Evolutionary conservation across 2,329 filamentous ascomycete genomes (phyloP).

Genomic region (Aureobasidium zeae): DNA sequence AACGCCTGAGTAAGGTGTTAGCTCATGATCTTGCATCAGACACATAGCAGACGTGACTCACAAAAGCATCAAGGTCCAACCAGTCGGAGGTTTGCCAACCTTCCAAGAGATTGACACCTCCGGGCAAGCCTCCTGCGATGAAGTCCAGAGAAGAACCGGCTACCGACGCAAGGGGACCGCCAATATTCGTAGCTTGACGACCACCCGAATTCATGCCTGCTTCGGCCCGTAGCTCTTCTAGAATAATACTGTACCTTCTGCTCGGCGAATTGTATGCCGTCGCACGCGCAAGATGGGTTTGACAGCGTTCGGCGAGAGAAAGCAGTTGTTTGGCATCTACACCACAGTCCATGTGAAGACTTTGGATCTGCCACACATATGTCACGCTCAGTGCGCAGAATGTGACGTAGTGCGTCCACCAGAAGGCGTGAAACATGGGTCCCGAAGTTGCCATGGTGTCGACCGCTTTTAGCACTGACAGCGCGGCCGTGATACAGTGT

Average conservation of each 20-base stretch:
- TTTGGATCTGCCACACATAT: constrained; percentile 42
- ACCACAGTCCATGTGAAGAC: constrained; percentile 7
- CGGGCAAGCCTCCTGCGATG: background rate
- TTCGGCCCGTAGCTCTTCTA: constrained; percentile 38
- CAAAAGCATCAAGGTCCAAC: constrained; percentile 29
- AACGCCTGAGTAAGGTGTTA: background rate
- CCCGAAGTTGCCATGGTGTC: constrained; percentile 33
- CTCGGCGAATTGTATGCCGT: constrained; percentile 40
- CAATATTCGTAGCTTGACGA: background rate
- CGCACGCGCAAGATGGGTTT: constrained; percentile 38
- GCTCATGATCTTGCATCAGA: background rate
- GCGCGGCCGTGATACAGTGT: constrained; percentile 14
- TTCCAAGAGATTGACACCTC: constrained; percentile 19
- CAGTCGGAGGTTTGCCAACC: constrained; percentile 30
- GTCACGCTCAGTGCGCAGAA: constrained; percentile 42
- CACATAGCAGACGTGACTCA: constrained; percentile 5
- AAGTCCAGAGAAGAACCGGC: background rate
- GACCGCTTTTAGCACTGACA: constrained; percentile 23
- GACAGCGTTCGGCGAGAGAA: constrained; percentile 36
- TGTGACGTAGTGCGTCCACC: constrained; percentile 43
- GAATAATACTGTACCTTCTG: constrained; percentile 40
- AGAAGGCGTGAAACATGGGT: constrained; percentile 35
- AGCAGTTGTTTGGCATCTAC: constrained; percentile 26
- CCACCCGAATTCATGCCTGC: constrained; percentile 23
- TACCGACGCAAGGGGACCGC: too few relatives aligned